Percentiles rank a stretch among this genome's conserved stretches.
Evolutionary conservation across 192 early-diverging fungal species (phyloP).

Genomic region (Coemansia sp.): DNA sequence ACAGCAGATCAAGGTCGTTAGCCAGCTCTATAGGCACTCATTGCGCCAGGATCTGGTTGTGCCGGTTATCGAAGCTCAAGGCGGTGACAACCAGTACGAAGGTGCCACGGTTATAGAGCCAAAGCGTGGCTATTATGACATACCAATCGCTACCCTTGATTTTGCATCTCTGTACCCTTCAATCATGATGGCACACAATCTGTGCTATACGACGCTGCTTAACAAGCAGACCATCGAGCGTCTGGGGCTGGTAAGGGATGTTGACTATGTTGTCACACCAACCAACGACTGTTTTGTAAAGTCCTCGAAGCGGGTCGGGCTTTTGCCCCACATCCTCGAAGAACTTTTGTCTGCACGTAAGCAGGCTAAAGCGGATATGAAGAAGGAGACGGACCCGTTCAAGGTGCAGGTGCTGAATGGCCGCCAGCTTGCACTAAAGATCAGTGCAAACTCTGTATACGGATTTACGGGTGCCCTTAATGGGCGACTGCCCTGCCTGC

Average conservation of each 20-base stretch:
- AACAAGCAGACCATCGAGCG: slow-evolving; percentile 61
- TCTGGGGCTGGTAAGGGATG: slow-evolving; percentile 65
- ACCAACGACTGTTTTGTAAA: slow-evolving; percentile 92
- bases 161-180: slow-evolving; percentile 98
- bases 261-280: slow-evolving; percentile 88
- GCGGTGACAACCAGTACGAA: slow-evolving; percentile 86
- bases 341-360: slow-evolving; percentile 91
- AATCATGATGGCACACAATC: slow-evolving; percentile 99
- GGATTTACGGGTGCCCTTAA: slow-evolving; percentile 95
- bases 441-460: slow-evolving; percentile 96
- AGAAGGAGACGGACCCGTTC: slow-evolving; percentile 96
- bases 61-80: slow-evolving; percentile 81
- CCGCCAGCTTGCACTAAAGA: slow-evolving; percentile 93
- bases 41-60: slow-evolving; percentile 80
- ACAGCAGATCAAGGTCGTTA: slow-evolving; percentile 98
- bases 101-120: slow-evolving; percentile 98
- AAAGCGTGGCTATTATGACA: slow-evolving; percentile 86
- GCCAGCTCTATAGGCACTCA: slow-evolving; percentile 91
- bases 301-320: slow-evolving; percentile 67
- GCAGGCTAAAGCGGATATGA: slow-evolving; percentile 88
- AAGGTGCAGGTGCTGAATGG: slow-evolving; percentile 93
- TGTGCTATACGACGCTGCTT: slow-evolving; percentile 93
- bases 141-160: slow-evolving; percentile 97
- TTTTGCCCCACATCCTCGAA: slow-evolving; percentile 85
- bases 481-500: slow-evolving; percentile 87